Evolutionary conservation across 1,139 yeast genomes (phyloP), one percentile per base, ranked within the genome.

Genomic region (Debaryomyces singareniensis): DNA sequence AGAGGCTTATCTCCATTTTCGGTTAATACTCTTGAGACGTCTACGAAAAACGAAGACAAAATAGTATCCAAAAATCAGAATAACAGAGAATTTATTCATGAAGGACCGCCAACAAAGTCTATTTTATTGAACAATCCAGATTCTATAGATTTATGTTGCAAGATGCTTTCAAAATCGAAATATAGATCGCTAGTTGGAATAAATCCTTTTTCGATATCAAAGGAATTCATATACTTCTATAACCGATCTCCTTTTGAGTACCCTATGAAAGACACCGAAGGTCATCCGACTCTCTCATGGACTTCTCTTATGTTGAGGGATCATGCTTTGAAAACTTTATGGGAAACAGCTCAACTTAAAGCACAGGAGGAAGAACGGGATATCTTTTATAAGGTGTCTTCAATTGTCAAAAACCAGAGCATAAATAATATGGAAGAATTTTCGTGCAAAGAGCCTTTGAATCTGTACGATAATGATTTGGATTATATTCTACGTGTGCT

Each of bases 201-300:
- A 15, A 29, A 29, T 24, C 27, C 31, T 14, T 29, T 9, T 29
- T 24, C 26, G 3, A 5, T 13, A 4, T 10, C 23, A 15, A 13
- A 24, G 10, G 22, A 29, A 11, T 11, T 15, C 13, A 24, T 24
- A 16, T 12, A 16, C 13, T 11, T 27, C n/a, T n/a, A n/a, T n/a
- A n/a, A n/a, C n/a, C n/a, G n/a, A n/a, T n/a, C n/a, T n/a, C n/a
- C n/a, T n/a, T n/a, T n/a, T n/a, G n/a, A n/a, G n/a, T 18, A 20
- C 13, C 3, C 5, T 20, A 15, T 9, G 13, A 6, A 14, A 7
- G 6, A n/a, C 20, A 25, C n/a, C 6, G 27, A 13, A 6, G 5
- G 5, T 5, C 15, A 16, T 14, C 58, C 64, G 1, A 66, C 68
- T 1, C 47, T 62, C 16, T 47, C 60, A n/a, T 59, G 67, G 67